A percentile compares a stretch with the other conserved stretches of the same genome.
Conservation (phyloP, 1,284 basidiomycete species). For the Agaricales sp. region DNA sequence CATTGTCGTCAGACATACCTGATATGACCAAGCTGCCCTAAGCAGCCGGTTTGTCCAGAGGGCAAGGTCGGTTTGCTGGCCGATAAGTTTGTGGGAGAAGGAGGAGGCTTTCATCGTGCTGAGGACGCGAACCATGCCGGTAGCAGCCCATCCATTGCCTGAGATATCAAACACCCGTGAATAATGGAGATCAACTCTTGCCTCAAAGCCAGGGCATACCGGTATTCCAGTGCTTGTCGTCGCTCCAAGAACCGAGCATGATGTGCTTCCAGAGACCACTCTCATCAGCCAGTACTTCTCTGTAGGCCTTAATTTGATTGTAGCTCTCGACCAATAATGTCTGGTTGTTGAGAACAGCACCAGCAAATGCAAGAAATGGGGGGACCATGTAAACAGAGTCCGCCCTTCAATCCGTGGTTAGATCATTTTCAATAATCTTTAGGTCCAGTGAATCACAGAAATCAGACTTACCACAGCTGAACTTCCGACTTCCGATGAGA, state of each 20-base stretch:
- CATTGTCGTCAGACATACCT: constrained; percentile 35
- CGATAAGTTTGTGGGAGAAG: constrained; percentile 24
- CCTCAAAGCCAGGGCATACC: not conserved
- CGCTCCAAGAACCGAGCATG: constrained; percentile 29
- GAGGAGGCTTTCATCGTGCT: constrained; percentile 43
- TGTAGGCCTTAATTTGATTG: constrained; percentile 19
- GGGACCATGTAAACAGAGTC: constrained; percentile 32
- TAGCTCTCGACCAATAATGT: constrained; percentile 18
- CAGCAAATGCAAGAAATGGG: constrained; percentile 25
- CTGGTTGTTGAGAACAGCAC: constrained; percentile 17
- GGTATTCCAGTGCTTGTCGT: constrained; percentile 18
- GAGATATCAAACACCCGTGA: constrained; percentile 19
- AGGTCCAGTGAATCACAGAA: constrained; percentile 1
- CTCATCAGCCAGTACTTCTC: constrained; percentile 11
- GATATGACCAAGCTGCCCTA: constrained; percentile 30
- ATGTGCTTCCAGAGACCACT: constrained; percentile 21
- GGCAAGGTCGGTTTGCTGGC: constrained; percentile 37
- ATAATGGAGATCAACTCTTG: constrained; percentile 11
- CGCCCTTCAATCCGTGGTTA: constrained; percentile 18
- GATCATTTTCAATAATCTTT: not conserved
- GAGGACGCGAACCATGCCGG: constrained; percentile 28
- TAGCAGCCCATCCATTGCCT: constrained; percentile 32
- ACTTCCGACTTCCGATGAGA: constrained; percentile 47
- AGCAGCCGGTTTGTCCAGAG: constrained; percentile 53
- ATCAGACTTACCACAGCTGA: constrained; percentile 36